Percentiles rank a stretch among this genome's conserved stretches.
These are phyloP conservation scores for Nigrograna mackinnonii DNA, from an alignment of 2,329 filamentous ascomycete genomes.

Conservation along the genomic window DNA sequence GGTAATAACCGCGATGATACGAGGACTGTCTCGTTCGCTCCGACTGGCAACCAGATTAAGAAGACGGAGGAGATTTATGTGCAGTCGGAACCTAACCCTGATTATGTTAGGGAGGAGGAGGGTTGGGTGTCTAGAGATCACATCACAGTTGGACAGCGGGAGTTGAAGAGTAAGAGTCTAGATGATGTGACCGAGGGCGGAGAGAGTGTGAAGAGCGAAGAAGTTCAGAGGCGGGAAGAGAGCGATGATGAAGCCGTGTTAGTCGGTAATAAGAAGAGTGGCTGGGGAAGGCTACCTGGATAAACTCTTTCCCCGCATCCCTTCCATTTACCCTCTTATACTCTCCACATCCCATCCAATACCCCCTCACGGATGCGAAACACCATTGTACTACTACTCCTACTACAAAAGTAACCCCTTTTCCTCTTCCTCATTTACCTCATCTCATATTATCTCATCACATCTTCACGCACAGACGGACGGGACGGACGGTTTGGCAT, in stretches of 20 bases:
- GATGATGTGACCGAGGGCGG: slow-evolving; percentile 12
- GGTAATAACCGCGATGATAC: neutral
- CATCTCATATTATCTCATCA: too few species aligned
- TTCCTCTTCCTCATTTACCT: too few species aligned
- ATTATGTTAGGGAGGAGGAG: slow-evolving; percentile 13
- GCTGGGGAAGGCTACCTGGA: slow-evolving; percentile 3
- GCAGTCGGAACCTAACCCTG: slow-evolving; percentile 25
- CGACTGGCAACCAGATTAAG: slow-evolving; percentile 32
- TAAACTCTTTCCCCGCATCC: too few species aligned
- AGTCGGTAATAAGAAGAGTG: slow-evolving; percentile 3
- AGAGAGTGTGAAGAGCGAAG: slow-evolving; percentile 12
- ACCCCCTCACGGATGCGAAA: too few species aligned
- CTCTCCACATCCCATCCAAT: too few species aligned
- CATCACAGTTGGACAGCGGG: slow-evolving; percentile 2
- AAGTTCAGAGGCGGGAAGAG: slow-evolving; percentile 6
- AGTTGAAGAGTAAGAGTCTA: slow-evolving; percentile 7
- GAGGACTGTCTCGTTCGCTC: slow-evolving; percentile 19
- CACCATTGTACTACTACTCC: too few species aligned
- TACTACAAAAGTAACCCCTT: too few species aligned
- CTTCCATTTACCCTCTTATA: too few species aligned
- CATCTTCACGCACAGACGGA: too few species aligned
- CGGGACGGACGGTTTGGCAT: too few species aligned
- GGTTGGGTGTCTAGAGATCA: slow-evolving; percentile 9
- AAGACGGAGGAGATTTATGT: slow-evolving; percentile 30
- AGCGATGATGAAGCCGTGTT: slow-evolving; percentile 11